A percentile compares a stretch with the other conserved stretches of the same genome.
phyloP scores from a whole-genome alignment of 148 eudicot species.

The Chenopodium berlandieri region DNA sequence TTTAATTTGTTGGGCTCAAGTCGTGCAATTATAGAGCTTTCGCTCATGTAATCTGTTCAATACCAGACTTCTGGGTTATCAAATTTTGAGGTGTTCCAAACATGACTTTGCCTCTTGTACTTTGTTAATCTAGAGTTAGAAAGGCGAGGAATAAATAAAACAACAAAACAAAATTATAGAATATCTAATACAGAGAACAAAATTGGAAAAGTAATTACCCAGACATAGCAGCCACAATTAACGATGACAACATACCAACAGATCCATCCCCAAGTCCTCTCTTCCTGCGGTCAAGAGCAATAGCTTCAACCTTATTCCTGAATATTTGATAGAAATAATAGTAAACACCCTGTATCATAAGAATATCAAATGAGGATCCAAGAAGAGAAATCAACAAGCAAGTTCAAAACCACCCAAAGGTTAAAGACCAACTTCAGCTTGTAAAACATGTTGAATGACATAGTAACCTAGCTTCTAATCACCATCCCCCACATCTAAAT shows the following conservation, averaged over 20 bases:
- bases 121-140: no score
- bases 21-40: no score
- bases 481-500: slow-evolving; percentile 11
- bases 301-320: slow-evolving; percentile 81
- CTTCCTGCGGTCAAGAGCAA: slow-evolving; percentile 72
- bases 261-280: slow-evolving; percentile 92
- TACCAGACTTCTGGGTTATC: no score
- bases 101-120: no score
- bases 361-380: slow-evolving; percentile 46
- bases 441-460: not conserved
- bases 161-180: not conserved
- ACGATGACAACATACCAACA: slow-evolving; percentile 94
- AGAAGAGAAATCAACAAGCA: slow-evolving; percentile 18
- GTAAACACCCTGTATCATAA: slow-evolving; percentile 95
- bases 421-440: not conserved
- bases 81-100: no score
- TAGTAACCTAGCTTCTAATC: not conserved
- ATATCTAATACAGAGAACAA: not conserved
- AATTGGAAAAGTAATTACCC: slow-evolving; percentile 53
- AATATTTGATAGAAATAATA: slow-evolving; percentile 99
- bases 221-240: slow-evolving; percentile 88
- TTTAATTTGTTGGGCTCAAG: no score
- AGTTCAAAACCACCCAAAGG: not conserved
- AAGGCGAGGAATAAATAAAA: not conserved
- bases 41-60: no score